Percentiles rank a stretch among this genome's conserved stretches.
phyloP scores from a whole-genome alignment of 352 stramenopile genomes.

The Globisporangium nagaii region DNA sequence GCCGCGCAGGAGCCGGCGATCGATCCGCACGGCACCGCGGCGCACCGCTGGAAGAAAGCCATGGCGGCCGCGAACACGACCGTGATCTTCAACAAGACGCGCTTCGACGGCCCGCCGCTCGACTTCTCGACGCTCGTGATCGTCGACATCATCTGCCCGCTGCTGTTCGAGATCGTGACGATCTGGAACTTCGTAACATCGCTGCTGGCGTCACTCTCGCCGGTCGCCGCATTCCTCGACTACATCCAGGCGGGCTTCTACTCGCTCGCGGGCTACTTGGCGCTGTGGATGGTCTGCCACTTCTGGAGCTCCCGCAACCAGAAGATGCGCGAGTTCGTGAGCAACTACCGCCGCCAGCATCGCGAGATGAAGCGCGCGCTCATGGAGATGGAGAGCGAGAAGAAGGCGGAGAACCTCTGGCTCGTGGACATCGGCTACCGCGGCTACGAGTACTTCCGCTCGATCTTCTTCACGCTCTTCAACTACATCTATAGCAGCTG shows the following conservation, averaged over 20 bases:
- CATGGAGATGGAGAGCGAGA: conserved; percentile 71
- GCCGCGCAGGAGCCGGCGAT: conserved; percentile 10
- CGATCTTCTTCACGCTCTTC: conserved; percentile 52
- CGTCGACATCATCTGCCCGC: conserved; percentile 76
- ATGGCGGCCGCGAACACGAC: conserved; percentile 60
- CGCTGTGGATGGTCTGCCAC: conserved; percentile 78
- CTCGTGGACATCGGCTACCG: conserved; percentile 82
- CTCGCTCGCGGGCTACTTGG: conserved; percentile 60
- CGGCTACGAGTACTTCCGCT: conserved; percentile 63
- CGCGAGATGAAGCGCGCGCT: conserved; percentile 72
- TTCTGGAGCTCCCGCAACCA: conserved; percentile 81
- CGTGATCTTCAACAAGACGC: conserved; percentile 68
- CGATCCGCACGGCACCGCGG: conserved; percentile 16
- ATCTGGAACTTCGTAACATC: conserved; percentile 58
- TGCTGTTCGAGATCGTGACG: conserved; percentile 77
- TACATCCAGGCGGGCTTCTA: conserved; percentile 84
- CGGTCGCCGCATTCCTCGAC: conserved; percentile 67
- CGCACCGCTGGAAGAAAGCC: conserved; percentile 68
- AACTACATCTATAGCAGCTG: conserved; percentile 28
- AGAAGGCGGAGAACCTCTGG: conserved; percentile 79
- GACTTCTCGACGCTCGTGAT: conserved; percentile 84
- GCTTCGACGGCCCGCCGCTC: conserved; percentile 73
- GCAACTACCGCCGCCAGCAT: conserved; percentile 75
- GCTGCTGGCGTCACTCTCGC: conserved; percentile 58
- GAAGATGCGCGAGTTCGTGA: conserved; percentile 87